phyloP scores from a whole-genome alignment of 2,329 filamentous ascomycete genomes.

The Colletotrichum spinosum region DNA sequence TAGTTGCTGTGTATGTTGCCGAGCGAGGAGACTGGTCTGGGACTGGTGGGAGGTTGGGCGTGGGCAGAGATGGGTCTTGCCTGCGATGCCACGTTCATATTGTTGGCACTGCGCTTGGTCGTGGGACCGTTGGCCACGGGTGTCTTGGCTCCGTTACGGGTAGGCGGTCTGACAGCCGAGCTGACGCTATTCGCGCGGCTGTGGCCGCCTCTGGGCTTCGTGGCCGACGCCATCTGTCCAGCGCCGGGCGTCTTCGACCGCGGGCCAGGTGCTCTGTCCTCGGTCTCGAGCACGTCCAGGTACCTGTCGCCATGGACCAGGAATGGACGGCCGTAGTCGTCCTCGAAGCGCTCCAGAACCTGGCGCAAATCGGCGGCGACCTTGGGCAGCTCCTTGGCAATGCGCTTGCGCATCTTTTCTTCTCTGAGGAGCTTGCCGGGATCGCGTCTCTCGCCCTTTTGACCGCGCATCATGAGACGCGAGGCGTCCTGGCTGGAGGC shows the following conservation, averaged over 20 bases:
- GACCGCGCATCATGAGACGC: conserved; percentile 88
- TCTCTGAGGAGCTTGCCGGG: conserved; percentile 93
- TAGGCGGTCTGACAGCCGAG: conserved; percentile 33
- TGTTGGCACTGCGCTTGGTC: conserved; percentile 44
- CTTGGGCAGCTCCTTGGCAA: conserved; percentile 95
- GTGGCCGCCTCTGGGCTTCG: conserved; percentile 51
- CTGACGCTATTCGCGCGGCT: conserved; percentile 52
- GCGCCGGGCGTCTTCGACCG: conserved; percentile 80
- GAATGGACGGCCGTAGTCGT: conserved; percentile 94
- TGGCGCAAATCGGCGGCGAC: conserved; percentile 86
- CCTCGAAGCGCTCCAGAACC: conserved; percentile 87
- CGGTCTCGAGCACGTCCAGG: conserved; percentile 82
- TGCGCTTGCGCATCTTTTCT: conserved; percentile 97
- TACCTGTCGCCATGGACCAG: conserved; percentile 93
- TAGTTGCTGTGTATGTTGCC: conserved; percentile 41
- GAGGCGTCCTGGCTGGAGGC: conserved; percentile 95
- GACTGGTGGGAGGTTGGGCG: conserved; percentile 32
- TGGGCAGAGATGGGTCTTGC: conserved; percentile 27
- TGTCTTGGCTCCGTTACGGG: conserved; percentile 58
- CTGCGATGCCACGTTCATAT: conserved; percentile 38
- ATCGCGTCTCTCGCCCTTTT: conserved; percentile 94
- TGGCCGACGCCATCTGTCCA: conserved; percentile 60
- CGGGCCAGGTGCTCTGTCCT: conserved; percentile 63
- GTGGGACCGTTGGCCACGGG: conserved; percentile 58
- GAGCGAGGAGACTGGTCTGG: conserved; percentile 20